These are phyloP conservation scores for Trichoderma arundinaceum DNA, from an alignment of 2,329 filamentous ascomycete species.

Conservation along the genomic window DNA sequence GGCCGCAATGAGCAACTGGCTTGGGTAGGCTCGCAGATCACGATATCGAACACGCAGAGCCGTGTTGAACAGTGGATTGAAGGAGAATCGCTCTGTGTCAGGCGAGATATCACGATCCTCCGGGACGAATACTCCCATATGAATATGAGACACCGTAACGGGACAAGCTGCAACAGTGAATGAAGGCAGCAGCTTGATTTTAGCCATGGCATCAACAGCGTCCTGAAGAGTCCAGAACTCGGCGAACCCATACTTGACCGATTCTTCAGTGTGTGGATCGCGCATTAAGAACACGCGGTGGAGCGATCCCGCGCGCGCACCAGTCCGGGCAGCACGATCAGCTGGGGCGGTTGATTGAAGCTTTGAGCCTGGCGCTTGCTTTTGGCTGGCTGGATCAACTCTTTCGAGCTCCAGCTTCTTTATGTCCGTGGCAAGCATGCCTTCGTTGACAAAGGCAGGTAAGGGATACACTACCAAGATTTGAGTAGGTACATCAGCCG, in stretches of 20 bases:
- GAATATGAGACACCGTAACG: slow-evolving; percentile 75
- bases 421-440: slow-evolving; percentile 73
- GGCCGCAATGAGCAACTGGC: slow-evolving; percentile 64
- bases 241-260: slow-evolving; percentile 82
- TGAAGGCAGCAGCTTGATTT: slow-evolving; percentile 72
- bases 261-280: slow-evolving; percentile 72
- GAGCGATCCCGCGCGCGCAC: slow-evolving; percentile 75
- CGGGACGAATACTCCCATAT: slow-evolving; percentile 83
- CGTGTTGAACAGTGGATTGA: slow-evolving; percentile 72
- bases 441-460: slow-evolving; percentile 72
- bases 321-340: slow-evolving; percentile 63
- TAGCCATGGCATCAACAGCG: slow-evolving; percentile 73
- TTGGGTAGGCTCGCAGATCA: slow-evolving; percentile 75
- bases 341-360: slow-evolving; percentile 65
- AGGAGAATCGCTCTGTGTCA: slow-evolving; percentile 67
- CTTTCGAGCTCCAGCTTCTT: slow-evolving; percentile 73
- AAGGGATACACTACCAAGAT: slow-evolving; percentile 77
- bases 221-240: slow-evolving; percentile 81
- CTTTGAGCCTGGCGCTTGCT: slow-evolving; percentile 55
- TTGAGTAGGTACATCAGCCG: slow-evolving; percentile 67
- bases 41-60: slow-evolving; percentile 74
- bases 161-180: slow-evolving; percentile 79
- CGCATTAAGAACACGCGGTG: slow-evolving; percentile 78
- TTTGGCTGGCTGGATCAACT: slow-evolving; percentile 53
- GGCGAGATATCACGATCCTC: slow-evolving; percentile 64